Base-by-base conservation (phyloP, 2,329 filamentous ascomycete species). In the Epichloe sibirici region DNA sequence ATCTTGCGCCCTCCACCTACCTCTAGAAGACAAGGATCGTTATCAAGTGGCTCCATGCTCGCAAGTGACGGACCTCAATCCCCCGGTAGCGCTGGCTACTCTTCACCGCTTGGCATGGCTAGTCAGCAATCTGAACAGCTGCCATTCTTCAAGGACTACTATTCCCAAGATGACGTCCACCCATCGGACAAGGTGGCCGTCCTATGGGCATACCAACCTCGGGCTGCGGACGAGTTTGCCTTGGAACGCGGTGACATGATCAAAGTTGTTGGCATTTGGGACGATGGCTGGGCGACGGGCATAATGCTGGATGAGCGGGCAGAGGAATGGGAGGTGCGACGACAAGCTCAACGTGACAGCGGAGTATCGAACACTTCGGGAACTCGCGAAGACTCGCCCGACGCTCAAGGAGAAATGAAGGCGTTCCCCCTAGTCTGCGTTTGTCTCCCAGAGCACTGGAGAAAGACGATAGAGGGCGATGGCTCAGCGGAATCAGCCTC, bases 221-320 rank as follows among this genome's bases (percentile, higher is more conserved):
- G 93, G 37, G 93, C 93, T 4, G 82, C 83, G 34, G 93, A 98
- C 63, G 93, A 98, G 65, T 97, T 97, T 64, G 77, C 88, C 40
- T 75, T 98, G 39, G 93, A 97, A 62, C 83, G 93, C 54, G 93
- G 93, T 51, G 93, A 98, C 65, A 96, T 98, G 90, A 78, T 98
- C 63, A 97, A 96, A 72, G 85, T 98, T 13, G 86, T 97, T 35
- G 93, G 93, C 56, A 98, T 98, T 59, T 98, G 93, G 93, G 93
- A 98, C 63, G 93, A 98, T 66, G 93, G 93, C 46, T 98, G 93
- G 93, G 93, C 93, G 11, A 98, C 93, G 1, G 93, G 93, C 61
- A 79, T 96, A 52, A 77, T 94, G 64, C 73, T 95, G 52, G 78
- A 85, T 51, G 88, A 95, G 61, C 79, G 82, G 52, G 90, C 90